phyloP scores from a whole-genome alignment of 75 land plant genomes.

The Cupressus sempervirens region DNA sequence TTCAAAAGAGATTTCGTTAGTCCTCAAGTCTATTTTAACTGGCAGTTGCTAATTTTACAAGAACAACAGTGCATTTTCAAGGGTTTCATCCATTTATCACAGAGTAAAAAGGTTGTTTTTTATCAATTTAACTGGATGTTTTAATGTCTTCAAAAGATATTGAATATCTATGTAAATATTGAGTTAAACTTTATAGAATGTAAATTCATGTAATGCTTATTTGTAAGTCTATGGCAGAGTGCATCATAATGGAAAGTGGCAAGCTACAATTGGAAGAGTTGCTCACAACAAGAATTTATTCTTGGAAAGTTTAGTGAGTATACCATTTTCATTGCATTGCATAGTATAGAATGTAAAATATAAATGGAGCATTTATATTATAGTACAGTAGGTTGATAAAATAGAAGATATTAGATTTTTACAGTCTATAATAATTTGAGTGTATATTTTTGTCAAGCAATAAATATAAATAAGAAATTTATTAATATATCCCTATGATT shows the following conservation, averaged over 20 bases:
- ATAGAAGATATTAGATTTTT: too few relatives aligned
- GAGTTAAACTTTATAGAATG: neutral
- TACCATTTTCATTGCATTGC: too few relatives aligned
- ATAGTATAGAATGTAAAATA: neutral
- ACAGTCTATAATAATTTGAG: neutral
- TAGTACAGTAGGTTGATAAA: neutral
- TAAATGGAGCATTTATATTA: neutral
- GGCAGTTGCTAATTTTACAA: too few relatives aligned
- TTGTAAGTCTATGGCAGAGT: conserved; percentile 36
- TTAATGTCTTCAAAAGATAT: neutral
- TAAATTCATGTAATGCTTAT: neutral
- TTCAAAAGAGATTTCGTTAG: too few relatives aligned
- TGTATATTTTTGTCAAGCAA: neutral
- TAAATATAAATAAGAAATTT: neutral
- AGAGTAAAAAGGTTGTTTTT: conserved; percentile 6
- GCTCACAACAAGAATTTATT: conserved; percentile 81
- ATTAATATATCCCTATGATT: neutral
- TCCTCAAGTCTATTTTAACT: too few relatives aligned
- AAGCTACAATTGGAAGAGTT: conserved; percentile 80
- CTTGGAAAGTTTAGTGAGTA: conserved; percentile 82
- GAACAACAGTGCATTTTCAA: conserved; percentile 8
- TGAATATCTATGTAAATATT: neutral
- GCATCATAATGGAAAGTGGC: conserved; percentile 89
- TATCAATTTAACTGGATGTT: neutral
- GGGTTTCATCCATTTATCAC: neutral